Conservation (phyloP, 495 filamentous ascomycete genomes). For the Neurospora sp. region DNA sequence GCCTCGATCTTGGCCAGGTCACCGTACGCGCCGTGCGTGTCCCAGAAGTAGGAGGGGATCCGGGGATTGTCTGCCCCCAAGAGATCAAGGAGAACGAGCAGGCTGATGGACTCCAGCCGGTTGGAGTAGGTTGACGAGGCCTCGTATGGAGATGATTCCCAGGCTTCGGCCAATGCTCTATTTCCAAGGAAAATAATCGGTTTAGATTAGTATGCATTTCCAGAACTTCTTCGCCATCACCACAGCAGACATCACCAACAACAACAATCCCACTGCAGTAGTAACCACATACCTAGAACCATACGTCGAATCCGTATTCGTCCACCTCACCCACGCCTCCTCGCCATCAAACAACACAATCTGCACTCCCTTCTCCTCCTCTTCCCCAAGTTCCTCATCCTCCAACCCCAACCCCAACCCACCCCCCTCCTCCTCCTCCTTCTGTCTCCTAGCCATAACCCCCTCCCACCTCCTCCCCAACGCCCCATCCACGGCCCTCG, state of each 20-base stretch:
- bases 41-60: conserved; percentile 72
- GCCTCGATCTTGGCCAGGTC: conserved; percentile 57
- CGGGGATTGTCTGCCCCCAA: conserved; percentile 61
- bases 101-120: conserved; percentile 63
- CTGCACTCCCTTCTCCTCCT: conserved; percentile 75
- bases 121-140: conserved; percentile 34
- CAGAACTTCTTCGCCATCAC: background rate
- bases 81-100: conserved; percentile 91
- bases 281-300: conserved; percentile 53
- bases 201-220: background rate
- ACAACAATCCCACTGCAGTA: background rate
- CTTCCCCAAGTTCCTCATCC: conserved; percentile 37
- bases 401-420: conserved; percentile 55
- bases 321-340: conserved; percentile 81
- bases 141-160: conserved; percentile 13
- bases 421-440: conserved; percentile 52
- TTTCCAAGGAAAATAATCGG: conserved; percentile 1
- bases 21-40: conserved; percentile 90
- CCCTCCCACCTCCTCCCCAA: conserved; percentile 71
- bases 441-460: conserved; percentile 44
- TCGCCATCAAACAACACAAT: conserved; percentile 88
- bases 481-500: conserved; percentile 66
- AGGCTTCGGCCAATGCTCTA: conserved; percentile 20
- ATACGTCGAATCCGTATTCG: conserved; percentile 71
- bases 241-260: background rate